Percentiles rank a stretch among this genome's conserved stretches.
These are phyloP conservation scores for Corylus heterophylla DNA, from an alignment of 306 rosid genomes.

Conservation along the genomic window DNA sequence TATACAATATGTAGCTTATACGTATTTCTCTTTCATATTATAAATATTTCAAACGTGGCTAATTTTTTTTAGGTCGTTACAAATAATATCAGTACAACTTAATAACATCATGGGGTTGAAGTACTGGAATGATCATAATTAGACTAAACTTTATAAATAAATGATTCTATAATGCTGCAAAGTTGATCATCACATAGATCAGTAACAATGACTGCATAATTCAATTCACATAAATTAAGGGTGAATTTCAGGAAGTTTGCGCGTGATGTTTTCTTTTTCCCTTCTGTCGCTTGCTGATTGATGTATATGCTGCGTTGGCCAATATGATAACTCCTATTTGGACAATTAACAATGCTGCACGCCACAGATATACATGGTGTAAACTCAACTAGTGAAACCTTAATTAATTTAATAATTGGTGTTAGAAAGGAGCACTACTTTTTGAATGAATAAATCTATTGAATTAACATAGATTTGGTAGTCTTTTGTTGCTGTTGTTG, in stretches of 20 bases:
- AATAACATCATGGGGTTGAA: too few species aligned
- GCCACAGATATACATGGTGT: background rate
- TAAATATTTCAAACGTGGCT: too few species aligned
- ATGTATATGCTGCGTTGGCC: background rate
- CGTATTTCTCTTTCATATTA: too few species aligned
- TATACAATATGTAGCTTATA: too few species aligned
- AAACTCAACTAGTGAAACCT: background rate
- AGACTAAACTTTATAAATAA: too few species aligned
- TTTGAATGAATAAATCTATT: background rate
- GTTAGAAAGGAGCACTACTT: background rate
- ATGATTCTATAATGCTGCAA: too few species aligned
- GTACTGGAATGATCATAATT: too few species aligned
- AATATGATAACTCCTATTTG: background rate
- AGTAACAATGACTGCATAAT: background rate
- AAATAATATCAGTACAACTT: too few species aligned
- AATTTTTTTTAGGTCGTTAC: too few species aligned
- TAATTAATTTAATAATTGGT: background rate
- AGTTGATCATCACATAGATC: too few species aligned
- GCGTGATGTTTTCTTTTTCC: background rate
- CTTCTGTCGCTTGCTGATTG: constrained; percentile 1
- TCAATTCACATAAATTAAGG: background rate
- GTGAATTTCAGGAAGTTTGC: background rate
- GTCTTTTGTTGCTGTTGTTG: background rate
- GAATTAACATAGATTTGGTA: background rate
- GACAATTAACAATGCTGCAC: background rate